Percentiles rank a stretch among this genome's conserved stretches.
These are phyloP conservation scores for Vinca minor DNA, from an alignment of 257 asterid species.

Conservation along the genomic window DNA sequence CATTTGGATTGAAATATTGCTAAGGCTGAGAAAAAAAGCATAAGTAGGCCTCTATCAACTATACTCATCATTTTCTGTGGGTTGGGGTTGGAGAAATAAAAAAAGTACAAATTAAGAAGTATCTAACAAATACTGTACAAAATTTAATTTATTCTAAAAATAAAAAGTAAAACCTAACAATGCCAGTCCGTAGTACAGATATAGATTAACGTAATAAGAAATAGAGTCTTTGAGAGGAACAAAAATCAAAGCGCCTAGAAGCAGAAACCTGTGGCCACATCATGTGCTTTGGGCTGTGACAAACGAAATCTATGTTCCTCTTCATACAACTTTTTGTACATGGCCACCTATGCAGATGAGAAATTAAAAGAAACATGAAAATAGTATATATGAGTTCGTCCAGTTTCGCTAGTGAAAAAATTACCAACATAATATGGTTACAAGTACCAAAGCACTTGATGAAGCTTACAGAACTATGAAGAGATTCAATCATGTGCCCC, in stretches of 20 bases:
- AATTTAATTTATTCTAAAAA: too few relatives aligned
- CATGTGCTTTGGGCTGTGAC: constrained; percentile 31
- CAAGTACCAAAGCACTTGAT: constrained; percentile 14
- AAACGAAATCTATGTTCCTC: constrained; percentile 60
- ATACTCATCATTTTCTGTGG: too few relatives aligned
- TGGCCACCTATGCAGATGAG: constrained; percentile 50
- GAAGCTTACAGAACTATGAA: constrained; percentile 70
- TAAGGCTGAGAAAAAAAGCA: too few relatives aligned
- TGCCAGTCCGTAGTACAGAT: neutral
- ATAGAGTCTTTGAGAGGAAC: neutral
- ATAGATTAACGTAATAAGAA: neutral
- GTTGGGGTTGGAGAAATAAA: too few relatives aligned
- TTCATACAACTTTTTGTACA: constrained; percentile 80
- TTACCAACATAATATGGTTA: neutral
- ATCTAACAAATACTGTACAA: too few relatives aligned
- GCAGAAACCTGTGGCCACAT: constrained; percentile 46
- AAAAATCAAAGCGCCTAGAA: neutral
- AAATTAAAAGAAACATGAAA: neutral
- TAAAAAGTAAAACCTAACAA: neutral
- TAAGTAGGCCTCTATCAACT: too few relatives aligned
- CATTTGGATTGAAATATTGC: too few relatives aligned
- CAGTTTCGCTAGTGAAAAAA: neutral
- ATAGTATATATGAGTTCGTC: neutral
- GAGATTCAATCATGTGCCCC: constrained; percentile 77
- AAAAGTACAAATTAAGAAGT: too few relatives aligned